A percentile compares a stretch with the other conserved stretches of the same genome.
Conservation (phyloP, 2,329 filamentous ascomycete genomes). For the Colletotrichum sp. region DNA sequence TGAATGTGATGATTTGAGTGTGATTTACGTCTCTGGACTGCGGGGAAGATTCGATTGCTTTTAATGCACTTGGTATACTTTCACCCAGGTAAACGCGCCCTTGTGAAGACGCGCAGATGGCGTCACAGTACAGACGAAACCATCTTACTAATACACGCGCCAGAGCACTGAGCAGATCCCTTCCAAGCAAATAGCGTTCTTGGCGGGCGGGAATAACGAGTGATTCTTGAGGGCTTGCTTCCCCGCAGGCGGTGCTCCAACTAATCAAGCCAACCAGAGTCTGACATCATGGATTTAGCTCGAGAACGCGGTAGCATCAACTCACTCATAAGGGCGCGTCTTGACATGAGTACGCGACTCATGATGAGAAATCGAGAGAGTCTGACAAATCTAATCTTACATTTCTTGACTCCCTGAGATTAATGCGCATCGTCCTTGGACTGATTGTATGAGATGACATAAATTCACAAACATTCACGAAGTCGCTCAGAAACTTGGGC, state of each 20-base stretch:
- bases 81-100: background rate
- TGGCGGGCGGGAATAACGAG: background rate
- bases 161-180: background rate
- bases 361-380: background rate
- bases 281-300: conserved; percentile 2
- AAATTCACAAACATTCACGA: background rate
- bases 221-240: background rate
- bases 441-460: background rate
- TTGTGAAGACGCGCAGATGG: background rate
- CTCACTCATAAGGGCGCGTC: background rate
- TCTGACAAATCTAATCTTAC: background rate
- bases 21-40: background rate
- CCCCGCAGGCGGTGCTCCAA: background rate
- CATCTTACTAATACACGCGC: background rate
- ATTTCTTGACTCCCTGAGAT: background rate
- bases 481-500: background rate
- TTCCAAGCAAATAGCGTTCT: background rate
- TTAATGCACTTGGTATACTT: background rate
- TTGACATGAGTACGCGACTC: background rate
- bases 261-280: background rate
- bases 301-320: background rate
- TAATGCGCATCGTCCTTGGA: background rate
- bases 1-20: background rate
- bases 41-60: background rate
- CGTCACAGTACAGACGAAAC: background rate